Evolutionary conservation across 257 asterid species (phyloP), one percentile per base, ranked within the genome.

Genomic region (Jacaranda mimosifolia): DNA sequence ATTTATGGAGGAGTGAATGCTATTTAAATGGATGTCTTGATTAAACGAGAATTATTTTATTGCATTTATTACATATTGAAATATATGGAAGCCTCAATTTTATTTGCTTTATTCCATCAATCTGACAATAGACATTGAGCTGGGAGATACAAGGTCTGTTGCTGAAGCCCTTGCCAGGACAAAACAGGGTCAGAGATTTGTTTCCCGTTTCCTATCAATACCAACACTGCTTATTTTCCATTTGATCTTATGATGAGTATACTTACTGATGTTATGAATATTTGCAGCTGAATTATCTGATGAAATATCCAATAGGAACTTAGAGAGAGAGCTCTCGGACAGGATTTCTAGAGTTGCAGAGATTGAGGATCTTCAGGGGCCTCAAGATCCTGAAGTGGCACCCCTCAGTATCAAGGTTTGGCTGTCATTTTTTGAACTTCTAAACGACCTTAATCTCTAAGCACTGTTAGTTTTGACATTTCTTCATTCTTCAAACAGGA

Each of bases 321-420:
- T 79, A 68, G 92, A 85, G 77, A 83, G 70, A 84, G 92, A 86
- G 48, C 90, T 83, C 51, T 79, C 89, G 6, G 83, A 81, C 48
- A 90, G 94, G 88, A 84, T 86, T 40, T 86, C 94, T 71, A 91
- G 81, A 75, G 85, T 88, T 86, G 82, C 97, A 0, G 97, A 88
- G 86, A 89, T 96, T 81, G 99, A 96, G 78, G 99, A 96, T 89
- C 98, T 96, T 81, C 97, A 85, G 83, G 97, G 92, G 78, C 92
- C 99, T 85, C 90, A 46, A 58, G 97, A 90, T 57, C 98, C 91
- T 83, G 86, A 94, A 70, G 92, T 89, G 21, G 98, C 99, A 51
- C 93, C 97, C 76, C 96, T 93, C 76, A 85, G 91, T 81, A 96
- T 96, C 83, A 96, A 93, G 97, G 99, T 96, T 76, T 77, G 82